Evolutionary conservation across 257 asterid genomes (phyloP), one percentile per base, ranked within the genome.

Genomic region (Jacaranda mimosifolia): DNA sequence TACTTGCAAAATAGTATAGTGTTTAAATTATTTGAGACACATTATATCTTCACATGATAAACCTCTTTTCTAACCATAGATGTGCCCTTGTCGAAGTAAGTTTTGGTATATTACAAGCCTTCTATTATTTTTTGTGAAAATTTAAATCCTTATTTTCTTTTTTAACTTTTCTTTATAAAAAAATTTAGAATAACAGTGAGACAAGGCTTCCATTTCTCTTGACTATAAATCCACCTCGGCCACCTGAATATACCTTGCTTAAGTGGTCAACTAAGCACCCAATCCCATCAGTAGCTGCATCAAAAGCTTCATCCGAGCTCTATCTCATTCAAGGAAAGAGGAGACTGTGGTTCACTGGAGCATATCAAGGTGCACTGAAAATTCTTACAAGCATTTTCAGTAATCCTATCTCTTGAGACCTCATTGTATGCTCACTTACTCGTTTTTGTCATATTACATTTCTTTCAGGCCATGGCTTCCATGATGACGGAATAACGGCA

Each of bases 401-500:
- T 15, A 3, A n/a, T n/a, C n/a, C n/a, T n/a, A n/a, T n/a, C n/a
- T n/a, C n/a, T 26, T 35, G 36, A 46, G 39, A 17, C 5, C 68
- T 71, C 15, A 36, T 46, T 62, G 14, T 14, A 26, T 70, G 48
- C 15, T 57, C 15, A 80, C 69, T n/a, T 32, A 43, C 18, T 7
- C 13, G 3, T 57, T 40, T 59, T 39, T 7, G 7, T 77, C 11
- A 11, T 53, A 1, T 14, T 7, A 1, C 7, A 12, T 3, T 26
- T 26, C 32, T 67, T 8, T 81, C 86, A 92, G 98, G 94, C 39
- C 89, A 91, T 85, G 94, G 95, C 26, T 92, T 92, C 72, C 94
- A 83, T 49, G 98, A 92, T 84, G 94, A 89, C 69, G 94, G 97
- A 79, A 51, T 92, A 38, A 86, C 89, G 98, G 98, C 91, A 84